Evolutionary conservation across 495 filamentous ascomycete genomes (phyloP), one percentile per base, ranked within the genome.

Genomic region (Penicillium paradoxum): DNA sequence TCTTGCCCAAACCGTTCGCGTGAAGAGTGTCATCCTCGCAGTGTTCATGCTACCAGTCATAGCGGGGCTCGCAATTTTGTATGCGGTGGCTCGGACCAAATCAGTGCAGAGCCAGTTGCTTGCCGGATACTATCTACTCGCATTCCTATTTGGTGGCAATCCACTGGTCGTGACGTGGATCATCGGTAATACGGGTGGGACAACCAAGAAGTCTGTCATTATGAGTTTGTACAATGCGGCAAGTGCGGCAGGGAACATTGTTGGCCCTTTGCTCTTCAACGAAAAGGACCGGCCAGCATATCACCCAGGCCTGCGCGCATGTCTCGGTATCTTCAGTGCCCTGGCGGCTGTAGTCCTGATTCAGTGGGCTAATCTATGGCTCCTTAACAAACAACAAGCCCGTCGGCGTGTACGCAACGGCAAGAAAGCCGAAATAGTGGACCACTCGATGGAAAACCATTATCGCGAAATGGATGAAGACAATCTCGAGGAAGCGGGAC

Each of bases 81-180:
- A 84, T 54, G 70, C 71, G 6, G 51, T 86, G 0, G 68, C 76
- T 0, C 74, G 76, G 4, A 71, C 55, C 17, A 55, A 64, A 14
- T 53, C 65, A 0, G 57, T 75, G 5, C 70, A 73, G 11, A 69
- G 72, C 1, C 57, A 72, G 0, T 53, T 83, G 22, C 73, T 86
- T 18, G 74, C 69, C 0, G 83, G 78, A 0, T 87, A 83, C 56
- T 87, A 86, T 53, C 66, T 85, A 1, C 74, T 85, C 1, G 75
- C 81, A 0, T 83, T 85, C 62, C 64, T 86, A 14, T 83, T 76
- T 58, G 77, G 73, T 11, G 74, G 74, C 1, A 78, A 78, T 47
- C 76, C 75, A 15, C 55, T 79, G 18, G 69, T 78, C 36, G 72
- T 79, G 8, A 66, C 70, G 0, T 79, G 76, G 76, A 76, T 79